Evolutionary conservation across 1,139 yeast species (phyloP), one percentile per base, ranked within the genome.

Genomic region (Meyerozyma guilliermondii): DNA sequence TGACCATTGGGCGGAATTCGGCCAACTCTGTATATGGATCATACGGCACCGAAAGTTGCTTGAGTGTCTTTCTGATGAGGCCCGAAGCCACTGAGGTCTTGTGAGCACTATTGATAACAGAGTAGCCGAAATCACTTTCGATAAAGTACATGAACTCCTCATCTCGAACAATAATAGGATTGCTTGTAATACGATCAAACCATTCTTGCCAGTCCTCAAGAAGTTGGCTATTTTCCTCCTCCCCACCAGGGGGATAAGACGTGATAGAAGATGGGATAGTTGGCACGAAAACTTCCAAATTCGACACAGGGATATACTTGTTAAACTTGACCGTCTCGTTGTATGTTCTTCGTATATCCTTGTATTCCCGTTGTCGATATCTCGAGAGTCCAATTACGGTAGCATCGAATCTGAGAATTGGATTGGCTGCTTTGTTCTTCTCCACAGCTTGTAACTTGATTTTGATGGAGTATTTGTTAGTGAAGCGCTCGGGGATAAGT

Each of bases 241-340:
- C 88, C 24, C 92, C 87, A 42, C 87, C 88, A 11, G 81, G 68
- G 6, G 96, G 95, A 54, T 82, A 91, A 13, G 92, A 76, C 0
- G 96, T 85, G 5, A 68, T 71, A 1, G 92, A 71, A 34, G 74
- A 70, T 0, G 98, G 97, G 33, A 92, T 68, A 2, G 94, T 82
- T 0, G 98, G 98, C 4, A 94, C 92, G 64, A 92, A 89, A 47
- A 94, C 91, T 61, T 92, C 98, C 28, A 94, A 82, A 53, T 88
- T 85, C 34, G 95, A 86, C 18, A 83, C 80, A 46, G 81, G 79
- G 50, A 91, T 69, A 58, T 85, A 92, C 53, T 81, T 82, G 65
- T 87, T 87, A 55, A 94, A 80, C 51, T 81, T 79, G 37, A 76
- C 78, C 50, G 89, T 73, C 60, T 92, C 99, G 46, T 76, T 76